Evolutionary conservation across 257 asterid genomes (phyloP).

Genomic region (Datura wrightii): DNA sequence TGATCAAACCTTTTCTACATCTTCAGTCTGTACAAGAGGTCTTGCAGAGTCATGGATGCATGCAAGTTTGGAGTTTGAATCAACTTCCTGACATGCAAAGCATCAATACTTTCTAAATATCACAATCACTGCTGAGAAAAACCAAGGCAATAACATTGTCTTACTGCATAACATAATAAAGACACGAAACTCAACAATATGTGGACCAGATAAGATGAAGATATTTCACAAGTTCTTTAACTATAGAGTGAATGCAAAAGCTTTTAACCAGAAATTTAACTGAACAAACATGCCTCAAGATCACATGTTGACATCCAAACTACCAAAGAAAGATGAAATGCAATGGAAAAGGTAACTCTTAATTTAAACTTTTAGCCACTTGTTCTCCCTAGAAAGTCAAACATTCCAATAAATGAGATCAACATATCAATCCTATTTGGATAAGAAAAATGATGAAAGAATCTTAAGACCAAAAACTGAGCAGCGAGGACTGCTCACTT

Average conservation of each 20-base stretch:
- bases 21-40: conserved; percentile 77
- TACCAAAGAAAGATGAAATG: not conserved
- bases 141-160: not conserved
- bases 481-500: not conserved
- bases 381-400: not conserved
- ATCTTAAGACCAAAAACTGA: not conserved
- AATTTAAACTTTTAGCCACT: not conserved
- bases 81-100: conserved; percentile 61
- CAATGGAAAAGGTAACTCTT: conserved; percentile 23
- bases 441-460: not conserved
- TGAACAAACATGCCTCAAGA: not conserved
- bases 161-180: not conserved
- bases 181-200: not conserved
- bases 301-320: not conserved
- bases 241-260: conserved; percentile 2
- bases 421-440: not conserved
- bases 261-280: not conserved
- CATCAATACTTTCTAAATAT: conserved; percentile 33
- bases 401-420: conserved; percentile 6
- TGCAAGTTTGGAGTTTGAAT: conserved; percentile 74
- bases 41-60: conserved; percentile 99
- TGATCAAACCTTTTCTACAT: conserved; percentile 69
- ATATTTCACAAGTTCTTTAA: conserved; percentile 16
- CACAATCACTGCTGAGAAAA: conserved; percentile 25
- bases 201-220: not conserved